Conservation (phyloP, 2,329 filamentous ascomycete genomes). For the Orbilia blumenaviensis region DNA sequence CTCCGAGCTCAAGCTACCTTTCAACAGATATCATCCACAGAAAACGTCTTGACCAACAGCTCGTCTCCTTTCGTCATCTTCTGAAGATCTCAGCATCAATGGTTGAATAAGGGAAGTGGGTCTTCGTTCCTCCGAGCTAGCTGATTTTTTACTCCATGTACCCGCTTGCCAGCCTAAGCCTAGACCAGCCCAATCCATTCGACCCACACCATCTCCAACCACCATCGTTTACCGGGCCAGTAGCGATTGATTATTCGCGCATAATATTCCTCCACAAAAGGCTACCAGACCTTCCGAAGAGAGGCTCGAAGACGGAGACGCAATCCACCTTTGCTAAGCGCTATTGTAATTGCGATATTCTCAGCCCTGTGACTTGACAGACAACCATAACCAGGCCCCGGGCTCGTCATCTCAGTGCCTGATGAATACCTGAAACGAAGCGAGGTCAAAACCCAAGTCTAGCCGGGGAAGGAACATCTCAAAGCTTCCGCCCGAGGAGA, state of each 20-base stretch:
- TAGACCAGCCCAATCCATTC: constrained; percentile 11
- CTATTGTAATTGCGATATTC: constrained; percentile 38
- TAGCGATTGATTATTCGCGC: constrained; percentile 53
- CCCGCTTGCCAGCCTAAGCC: constrained; percentile 2
- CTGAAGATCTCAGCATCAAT: constrained; percentile 34
- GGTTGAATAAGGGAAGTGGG: constrained; percentile 49
- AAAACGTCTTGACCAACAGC: background rate
- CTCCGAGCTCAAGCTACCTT: constrained; percentile 9
- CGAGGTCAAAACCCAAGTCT: background rate
- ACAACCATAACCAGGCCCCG: constrained; percentile 14
- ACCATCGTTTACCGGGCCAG: constrained; percentile 49
- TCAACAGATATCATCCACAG: background rate
- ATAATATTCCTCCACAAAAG: constrained; percentile 48
- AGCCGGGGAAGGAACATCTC: background rate
- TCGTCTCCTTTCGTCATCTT: constrained; percentile 28
- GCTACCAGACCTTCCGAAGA: constrained; percentile 35
- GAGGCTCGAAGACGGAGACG: constrained; percentile 38
- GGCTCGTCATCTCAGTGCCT: constrained; percentile 17
- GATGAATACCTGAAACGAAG: constrained; percentile 26
- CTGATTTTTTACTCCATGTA: constrained; percentile 25
- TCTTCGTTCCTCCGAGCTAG: constrained; percentile 3
- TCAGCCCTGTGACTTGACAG: constrained; percentile 36
- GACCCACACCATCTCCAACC: constrained; percentile 30
- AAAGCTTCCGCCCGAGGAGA: constrained; percentile 36
- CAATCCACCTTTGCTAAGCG: constrained; percentile 10